Percentiles rank a stretch among this genome's conserved stretches.
Evolutionary conservation across 768 basidiomycete species (phyloP).

Genomic region (Tricholoma furcatifolium): DNA sequence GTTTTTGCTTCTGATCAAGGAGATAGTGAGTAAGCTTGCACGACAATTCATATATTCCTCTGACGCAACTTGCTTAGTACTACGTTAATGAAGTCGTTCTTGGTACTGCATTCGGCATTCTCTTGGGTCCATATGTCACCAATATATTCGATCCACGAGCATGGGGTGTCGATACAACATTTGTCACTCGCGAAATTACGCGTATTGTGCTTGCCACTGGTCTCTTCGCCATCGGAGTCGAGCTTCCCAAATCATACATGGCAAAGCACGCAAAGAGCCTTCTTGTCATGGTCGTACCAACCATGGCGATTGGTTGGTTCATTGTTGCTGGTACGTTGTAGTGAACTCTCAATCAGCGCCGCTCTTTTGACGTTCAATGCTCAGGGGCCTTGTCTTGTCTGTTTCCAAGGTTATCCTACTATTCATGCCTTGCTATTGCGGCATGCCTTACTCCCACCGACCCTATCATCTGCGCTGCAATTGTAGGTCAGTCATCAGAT

Average conservation of each 20-base stretch:
- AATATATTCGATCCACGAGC: constrained; percentile 73
- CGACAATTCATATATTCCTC: not conserved
- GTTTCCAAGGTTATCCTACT: constrained; percentile 68
- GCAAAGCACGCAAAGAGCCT: constrained; percentile 72
- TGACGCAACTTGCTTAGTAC: constrained; percentile 41
- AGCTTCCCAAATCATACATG: constrained; percentile 87
- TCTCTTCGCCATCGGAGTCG: constrained; percentile 94
- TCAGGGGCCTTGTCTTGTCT: constrained; percentile 65
- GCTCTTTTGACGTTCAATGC: not conserved
- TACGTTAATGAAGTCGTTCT: constrained; percentile 95
- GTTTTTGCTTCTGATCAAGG: constrained; percentile 79
- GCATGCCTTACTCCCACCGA: constrained; percentile 94
- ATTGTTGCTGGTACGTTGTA: constrained; percentile 57
- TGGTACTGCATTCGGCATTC: constrained; percentile 67
- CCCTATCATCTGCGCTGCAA: constrained; percentile 87
- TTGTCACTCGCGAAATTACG: constrained; percentile 60
- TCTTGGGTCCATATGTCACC: constrained; percentile 72
- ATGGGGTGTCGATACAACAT: constrained; percentile 48
- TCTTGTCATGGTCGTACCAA: constrained; percentile 70
- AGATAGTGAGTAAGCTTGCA: constrained; percentile 51
- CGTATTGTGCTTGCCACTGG: constrained; percentile 79
- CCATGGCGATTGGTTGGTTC: constrained; percentile 86
- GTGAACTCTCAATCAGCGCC: not conserved
- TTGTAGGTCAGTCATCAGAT: constrained; percentile 49
- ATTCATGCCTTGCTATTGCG: constrained; percentile 82